Evolutionary conservation across 805 yeast species (phyloP).

Genomic region (Yarrowia porcina): DNA sequence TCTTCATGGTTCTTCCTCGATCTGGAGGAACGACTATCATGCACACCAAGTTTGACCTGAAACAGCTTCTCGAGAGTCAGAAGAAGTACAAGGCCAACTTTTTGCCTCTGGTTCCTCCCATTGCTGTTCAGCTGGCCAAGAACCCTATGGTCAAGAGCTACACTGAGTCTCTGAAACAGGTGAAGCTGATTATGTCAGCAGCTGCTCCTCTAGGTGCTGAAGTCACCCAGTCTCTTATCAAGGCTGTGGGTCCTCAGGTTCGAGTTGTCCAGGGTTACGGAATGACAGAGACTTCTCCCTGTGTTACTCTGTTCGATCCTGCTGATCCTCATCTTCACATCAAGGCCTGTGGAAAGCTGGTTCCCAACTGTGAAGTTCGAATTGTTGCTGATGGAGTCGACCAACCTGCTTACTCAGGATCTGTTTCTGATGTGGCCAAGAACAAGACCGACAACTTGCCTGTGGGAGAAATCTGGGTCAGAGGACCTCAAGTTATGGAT

Average conservation of each 20-base stretch:
- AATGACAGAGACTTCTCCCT: constrained; percentile 29
- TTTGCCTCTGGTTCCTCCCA: constrained; percentile 45
- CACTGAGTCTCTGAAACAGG: constrained; percentile 42
- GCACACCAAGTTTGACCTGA: constrained; percentile 39
- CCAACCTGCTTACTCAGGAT: constrained; percentile 23
- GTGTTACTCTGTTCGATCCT: constrained; percentile 2
- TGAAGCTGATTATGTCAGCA: constrained; percentile 42
- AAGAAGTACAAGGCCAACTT: constrained; percentile 39
- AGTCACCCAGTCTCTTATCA: not conserved
- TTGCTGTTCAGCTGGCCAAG: constrained; percentile 46
- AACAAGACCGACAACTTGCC: constrained; percentile 7
- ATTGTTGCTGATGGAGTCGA: constrained; percentile 18
- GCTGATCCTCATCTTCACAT: not conserved
- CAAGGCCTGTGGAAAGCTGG: constrained; percentile 6
- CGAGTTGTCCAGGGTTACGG: constrained; percentile 25
- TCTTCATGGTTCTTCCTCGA: constrained; percentile 32
- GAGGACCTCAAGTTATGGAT: constrained; percentile 55
- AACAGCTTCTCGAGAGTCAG: constrained; percentile 33
- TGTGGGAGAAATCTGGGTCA: constrained; percentile 50
- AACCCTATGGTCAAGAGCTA: constrained; percentile 45
- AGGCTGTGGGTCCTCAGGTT: constrained; percentile 27
- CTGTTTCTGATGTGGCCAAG: not conserved
- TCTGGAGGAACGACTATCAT: constrained; percentile 32
- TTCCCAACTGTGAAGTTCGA: constrained; percentile 6
- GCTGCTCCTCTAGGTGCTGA: constrained; percentile 46